Evolutionary conservation across 2,329 filamentous ascomycete genomes (phyloP).

Genomic region (Epicoccum sorghinum): DNA sequence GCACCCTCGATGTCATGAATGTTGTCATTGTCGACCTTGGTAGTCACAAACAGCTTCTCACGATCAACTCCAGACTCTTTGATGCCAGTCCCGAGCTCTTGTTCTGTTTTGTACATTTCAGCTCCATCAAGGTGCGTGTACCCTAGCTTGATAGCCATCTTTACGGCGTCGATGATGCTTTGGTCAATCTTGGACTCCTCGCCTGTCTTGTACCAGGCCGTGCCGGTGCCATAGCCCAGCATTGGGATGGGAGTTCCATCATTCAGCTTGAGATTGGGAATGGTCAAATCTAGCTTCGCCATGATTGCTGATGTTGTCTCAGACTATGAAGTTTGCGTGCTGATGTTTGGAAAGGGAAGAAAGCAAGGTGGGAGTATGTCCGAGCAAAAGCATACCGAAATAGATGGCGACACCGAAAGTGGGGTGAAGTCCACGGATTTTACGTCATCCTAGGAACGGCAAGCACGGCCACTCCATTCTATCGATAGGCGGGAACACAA

Average conservation of each 20-base stretch:
- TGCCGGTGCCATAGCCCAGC: slow-evolving; percentile 75
- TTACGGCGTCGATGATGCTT: slow-evolving; percentile 60
- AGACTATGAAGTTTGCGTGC: neutral
- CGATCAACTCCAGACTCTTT: slow-evolving; percentile 52
- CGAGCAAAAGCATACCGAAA: neutral
- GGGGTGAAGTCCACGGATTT: slow-evolving; percentile 5
- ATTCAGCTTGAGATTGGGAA: slow-evolving; percentile 70
- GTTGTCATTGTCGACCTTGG: slow-evolving; percentile 59
- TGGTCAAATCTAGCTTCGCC: slow-evolving; percentile 54
- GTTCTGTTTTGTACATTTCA: slow-evolving; percentile 63
- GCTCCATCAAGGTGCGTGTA: slow-evolving; percentile 78
- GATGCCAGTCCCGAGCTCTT: slow-evolving; percentile 57
- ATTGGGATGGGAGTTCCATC: slow-evolving; percentile 76
- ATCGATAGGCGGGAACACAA: too few species aligned
- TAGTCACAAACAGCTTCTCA: slow-evolving; percentile 59
- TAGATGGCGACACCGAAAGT: slow-evolving; percentile 3
- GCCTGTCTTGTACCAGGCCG: slow-evolving; percentile 65
- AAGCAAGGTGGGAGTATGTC: slow-evolving; percentile 18
- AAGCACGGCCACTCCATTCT: neutral
- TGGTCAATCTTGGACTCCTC: slow-evolving; percentile 62
- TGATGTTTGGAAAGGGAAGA: slow-evolving; percentile 3
- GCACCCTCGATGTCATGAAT: slow-evolving; percentile 62
- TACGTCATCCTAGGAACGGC: slow-evolving; percentile 11
- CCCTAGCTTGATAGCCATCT: slow-evolving; percentile 70
- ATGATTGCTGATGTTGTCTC: slow-evolving; percentile 26